These are phyloP conservation scores for Coelastrella sp. DNA, from an alignment of 139 green algal species.

Conservation along the genomic window DNA sequence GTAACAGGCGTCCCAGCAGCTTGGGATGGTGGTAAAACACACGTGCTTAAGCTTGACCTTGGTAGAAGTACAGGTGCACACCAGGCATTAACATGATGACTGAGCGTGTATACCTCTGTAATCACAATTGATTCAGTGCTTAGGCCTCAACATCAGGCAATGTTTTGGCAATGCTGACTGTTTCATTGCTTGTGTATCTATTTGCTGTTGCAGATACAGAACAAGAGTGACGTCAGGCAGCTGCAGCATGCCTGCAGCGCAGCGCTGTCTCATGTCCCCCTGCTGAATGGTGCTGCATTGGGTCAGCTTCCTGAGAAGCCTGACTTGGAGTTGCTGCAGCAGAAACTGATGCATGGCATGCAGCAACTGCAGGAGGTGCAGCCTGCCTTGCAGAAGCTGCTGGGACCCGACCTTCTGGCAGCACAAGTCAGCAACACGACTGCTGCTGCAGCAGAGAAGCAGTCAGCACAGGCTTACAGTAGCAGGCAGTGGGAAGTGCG, in stretches of 20 bases:
- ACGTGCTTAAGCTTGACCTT: too few relatives aligned
- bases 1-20: too few relatives aligned
- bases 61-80: too few relatives aligned
- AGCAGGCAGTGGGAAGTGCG: background rate
- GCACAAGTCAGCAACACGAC: background rate
- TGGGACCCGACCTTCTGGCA: background rate
- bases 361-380: constrained; percentile 12
- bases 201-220: background rate
- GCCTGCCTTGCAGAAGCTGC: constrained; percentile 32
- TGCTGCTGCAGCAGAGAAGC: background rate
- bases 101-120: background rate
- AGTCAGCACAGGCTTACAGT: background rate
- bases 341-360: constrained; percentile 24
- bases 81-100: too few relatives aligned
- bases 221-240: constrained; percentile 50
- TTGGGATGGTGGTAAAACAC: too few relatives aligned
- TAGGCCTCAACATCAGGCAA: too few relatives aligned
- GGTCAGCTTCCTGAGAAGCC: constrained; percentile 22
- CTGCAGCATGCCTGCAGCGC: constrained; percentile 28
- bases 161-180: too few relatives aligned
- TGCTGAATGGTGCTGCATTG: constrained; percentile 38
- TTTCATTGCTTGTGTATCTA: too few relatives aligned
- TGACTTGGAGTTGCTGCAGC: constrained; percentile 30
- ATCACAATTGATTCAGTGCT: background rate
- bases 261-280: constrained; percentile 40